Evolutionary conservation across 1,284 basidiomycete species (phyloP), one percentile per base, ranked within the genome.

Genomic region (Boletus chippewaensis): DNA sequence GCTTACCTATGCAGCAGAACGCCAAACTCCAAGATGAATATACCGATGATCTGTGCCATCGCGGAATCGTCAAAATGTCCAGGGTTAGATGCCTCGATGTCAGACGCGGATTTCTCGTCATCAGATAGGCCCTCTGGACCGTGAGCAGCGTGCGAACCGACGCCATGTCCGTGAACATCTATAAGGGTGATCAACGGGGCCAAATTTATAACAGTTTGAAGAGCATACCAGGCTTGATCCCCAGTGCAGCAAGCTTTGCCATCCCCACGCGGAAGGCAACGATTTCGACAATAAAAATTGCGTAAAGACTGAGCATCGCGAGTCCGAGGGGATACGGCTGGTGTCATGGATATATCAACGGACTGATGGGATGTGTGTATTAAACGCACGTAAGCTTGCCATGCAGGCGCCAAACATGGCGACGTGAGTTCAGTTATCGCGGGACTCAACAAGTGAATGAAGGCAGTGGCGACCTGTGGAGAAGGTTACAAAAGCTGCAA

Each of bases 1-100:
- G 2, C 61, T 46, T 40, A 75, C 79, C 80, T 87, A 66, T 96
- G 94, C 54, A 99, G 74, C 12, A 95, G 71, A 44, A 98, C 91
- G 61, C 95, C 96, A 61, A 98, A 95, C 66, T 90, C 92, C 52
- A 95, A 75, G 56, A 95, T 92, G 39, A 79, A 83, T 40, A 94
- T 76, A 18, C 93, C 94, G 41, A 98, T 75, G 44, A 96, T 74
- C 68, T 97, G 92, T 1, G 90, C 83, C 1, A 77, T 59, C 2
- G 78, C 73, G 13, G 70, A 69, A 48, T 82, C 74, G 34, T 74
- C 62, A 6, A 70, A 52, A 10, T 38, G 10, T 1, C 3, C 45
- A 6, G 44, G 20, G n/a, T 50, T 53, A 15, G 61, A 57, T 9
- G 59, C 51, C 35, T 65, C 62, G 40, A 56, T 10, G 18, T 62